These are phyloP conservation scores for Tetragonia tetragonoides DNA, from an alignment of 148 eudicot species.

Conservation along the genomic window DNA sequence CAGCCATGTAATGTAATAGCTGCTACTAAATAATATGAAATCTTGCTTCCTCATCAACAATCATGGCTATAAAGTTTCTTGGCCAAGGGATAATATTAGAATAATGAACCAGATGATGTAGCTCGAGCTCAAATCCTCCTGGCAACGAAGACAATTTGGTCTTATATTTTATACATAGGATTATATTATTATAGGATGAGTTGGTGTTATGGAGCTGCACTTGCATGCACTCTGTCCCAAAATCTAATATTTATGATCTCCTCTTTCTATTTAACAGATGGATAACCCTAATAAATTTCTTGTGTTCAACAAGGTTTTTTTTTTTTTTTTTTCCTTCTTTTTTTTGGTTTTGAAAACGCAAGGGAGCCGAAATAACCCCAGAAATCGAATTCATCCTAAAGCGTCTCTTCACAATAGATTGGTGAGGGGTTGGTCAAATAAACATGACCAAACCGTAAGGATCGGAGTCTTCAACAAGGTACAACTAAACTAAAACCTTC, in stretches of 20 bases:
- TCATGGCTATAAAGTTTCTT: constrained; percentile 2
- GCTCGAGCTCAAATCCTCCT: constrained; percentile 18
- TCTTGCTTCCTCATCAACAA: constrained; percentile 6
- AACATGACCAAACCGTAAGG: too few relatives aligned
- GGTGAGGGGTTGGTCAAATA: too few relatives aligned
- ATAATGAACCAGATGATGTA: constrained; percentile 22
- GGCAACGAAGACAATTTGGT: constrained; percentile 14
- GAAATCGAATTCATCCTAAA: too few relatives aligned
- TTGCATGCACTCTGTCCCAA: constrained; percentile 7
- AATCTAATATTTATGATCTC: constrained; percentile 10
- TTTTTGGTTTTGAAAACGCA: too few relatives aligned
- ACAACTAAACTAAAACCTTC: too few relatives aligned
- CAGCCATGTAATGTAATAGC: not conserved
- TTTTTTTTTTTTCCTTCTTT: too few relatives aligned
- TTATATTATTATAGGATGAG: constrained; percentile 9
- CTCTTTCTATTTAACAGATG: not conserved
- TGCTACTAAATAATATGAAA: not conserved
- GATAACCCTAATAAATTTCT: not conserved
- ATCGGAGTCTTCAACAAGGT: too few relatives aligned
- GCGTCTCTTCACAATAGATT: too few relatives aligned
- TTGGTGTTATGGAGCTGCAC: constrained; percentile 33
- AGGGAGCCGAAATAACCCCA: too few relatives aligned
- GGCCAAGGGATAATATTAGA: constrained; percentile 10
- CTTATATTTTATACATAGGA: not conserved
- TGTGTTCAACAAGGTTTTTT: too few relatives aligned